Percentiles rank a stretch among this genome's conserved stretches.
These are phyloP conservation scores for Amaranthus hypochondriacus DNA, from an alignment of 148 eudicot genomes.

Conservation along the genomic window DNA sequence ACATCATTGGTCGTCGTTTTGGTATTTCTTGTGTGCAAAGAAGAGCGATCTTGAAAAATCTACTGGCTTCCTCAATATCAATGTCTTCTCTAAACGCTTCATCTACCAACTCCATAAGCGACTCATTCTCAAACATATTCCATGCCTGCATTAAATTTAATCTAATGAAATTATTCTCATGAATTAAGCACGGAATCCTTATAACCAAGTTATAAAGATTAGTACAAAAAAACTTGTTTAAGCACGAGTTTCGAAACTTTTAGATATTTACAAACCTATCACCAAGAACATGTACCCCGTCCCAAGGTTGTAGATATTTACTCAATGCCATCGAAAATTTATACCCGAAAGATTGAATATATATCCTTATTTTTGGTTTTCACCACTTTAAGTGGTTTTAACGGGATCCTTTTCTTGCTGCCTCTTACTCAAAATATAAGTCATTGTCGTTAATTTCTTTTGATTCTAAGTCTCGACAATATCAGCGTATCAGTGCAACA, in stretches of 20 bases:
- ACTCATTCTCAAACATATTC: constrained; percentile 40
- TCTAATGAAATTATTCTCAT: constrained; percentile 6
- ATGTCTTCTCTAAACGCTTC: constrained; percentile 41
- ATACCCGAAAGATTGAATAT: no score
- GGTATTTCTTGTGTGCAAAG: constrained; percentile 69
- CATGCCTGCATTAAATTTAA: constrained; percentile 50
- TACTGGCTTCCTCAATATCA: constrained; percentile 46
- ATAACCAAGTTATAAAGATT: background rate
- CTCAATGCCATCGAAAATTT: no score
- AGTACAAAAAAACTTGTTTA: background rate
- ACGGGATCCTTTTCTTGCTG: no score
- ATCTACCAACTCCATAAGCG: constrained; percentile 41
- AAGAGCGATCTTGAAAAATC: constrained; percentile 50
- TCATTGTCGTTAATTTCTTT: background rate
- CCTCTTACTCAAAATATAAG: background rate
- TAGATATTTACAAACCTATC: no score
- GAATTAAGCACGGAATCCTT: background rate
- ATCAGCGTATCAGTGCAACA: background rate
- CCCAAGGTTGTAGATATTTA: no score
- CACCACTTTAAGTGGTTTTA: no score
- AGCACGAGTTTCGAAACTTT: no score
- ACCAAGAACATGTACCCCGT: background rate
- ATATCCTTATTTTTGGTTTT: no score
- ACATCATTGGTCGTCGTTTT: constrained; percentile 59
- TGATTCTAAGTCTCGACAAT: background rate